Base-by-base conservation (phyloP, 140 eudicot genomes). In the Erigeron philadelphicus region DNA sequence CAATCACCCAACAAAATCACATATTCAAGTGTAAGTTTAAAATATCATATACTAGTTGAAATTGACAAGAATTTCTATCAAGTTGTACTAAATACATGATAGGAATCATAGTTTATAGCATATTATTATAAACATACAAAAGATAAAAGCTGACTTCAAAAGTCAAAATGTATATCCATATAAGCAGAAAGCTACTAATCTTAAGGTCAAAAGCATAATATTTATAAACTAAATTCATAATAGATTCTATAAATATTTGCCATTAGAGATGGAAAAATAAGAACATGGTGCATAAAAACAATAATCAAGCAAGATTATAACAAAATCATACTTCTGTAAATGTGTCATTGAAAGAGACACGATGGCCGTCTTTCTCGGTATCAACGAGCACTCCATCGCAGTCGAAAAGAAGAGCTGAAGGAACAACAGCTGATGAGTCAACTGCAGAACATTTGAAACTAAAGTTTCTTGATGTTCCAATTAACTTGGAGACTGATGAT, bases 371-470 rank as follows among this genome's bases (percentile, higher is more conserved):
- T 76, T 85, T 93, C 85, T 93, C 98, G 18, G 98, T 93, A 76
- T 93, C 98, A 19, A 93, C 98, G 17, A 93, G 91, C 31, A 93
- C 98, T 6, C 98, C 98, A 67, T 93, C 98, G 40, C 98, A 93
- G 64, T 93, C 98, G 35, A 93, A 89, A 45, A 93, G 80, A 6
- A 93, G 85, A 45, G 98, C 96, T 5, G 87, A 70, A 1, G 98
- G 98, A 79, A 88, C 67, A 67, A 76, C 82, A 23, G 90, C 18
- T 6, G 90, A 25, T 10, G 90, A 47, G 25, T 87, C 79, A 62
- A 81, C 80, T 19, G 84, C 83, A 7, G 77, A 55, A 35, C 80
- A 64, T 68, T 17, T 74, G 45, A 71, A 64, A 5, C 79, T 44
- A 31, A 21, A 53, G 25, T 15, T 54, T 4, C 72, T 58, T 47